Evolutionary conservation across 1,284 basidiomycete genomes (phyloP), one percentile per base, ranked within the genome.

Genomic region (Leccinum cinnamomeum): DNA sequence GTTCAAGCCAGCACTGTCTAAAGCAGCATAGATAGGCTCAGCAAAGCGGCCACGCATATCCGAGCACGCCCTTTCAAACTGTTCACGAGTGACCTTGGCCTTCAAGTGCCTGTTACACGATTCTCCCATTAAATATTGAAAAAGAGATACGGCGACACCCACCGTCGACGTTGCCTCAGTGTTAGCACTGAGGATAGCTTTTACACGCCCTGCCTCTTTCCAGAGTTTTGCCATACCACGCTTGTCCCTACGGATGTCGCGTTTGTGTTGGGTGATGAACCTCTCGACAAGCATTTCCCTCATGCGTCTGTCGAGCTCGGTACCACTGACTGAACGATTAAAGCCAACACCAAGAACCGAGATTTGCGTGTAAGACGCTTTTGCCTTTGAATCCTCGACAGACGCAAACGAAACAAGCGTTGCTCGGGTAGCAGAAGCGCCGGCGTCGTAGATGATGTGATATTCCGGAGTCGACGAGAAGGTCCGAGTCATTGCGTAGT

Each of bases 371-470:
- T 87, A 87, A 62, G 79, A 62, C 23, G 75, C 63, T 63, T 82
- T 82, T 3, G 80, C 78, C 69, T 86, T 88, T 23, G 78, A 56
- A 53, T 79, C 77, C 56, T 77, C 71, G 12, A 80, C 80, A n/a
- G 88, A 83, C 53, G 82, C 81, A 76, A 99, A 94, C 8, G 87
- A 86, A 44, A 93, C 90, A 20, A 99, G 81, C 0, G 95, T 95
- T 0, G 96, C 95, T 30, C 90, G 86, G 33, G 94, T 91, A 1
- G 92, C 86, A 3, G 92, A 89, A 2, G 95, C 92, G 44, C 97
- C 97, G 1, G 94, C 91, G 72, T 99, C 97, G 77, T 93, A 98
- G 65, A 99, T 90, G 67, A 99, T 78, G 74, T 99, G 95, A 75
- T 89, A 86, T 75, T 97, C 95, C 18, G 88, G 88, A 2, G 76